phyloP scores from a whole-genome alignment of 768 basidiomycete species.

The Nidula microcarpa region DNA sequence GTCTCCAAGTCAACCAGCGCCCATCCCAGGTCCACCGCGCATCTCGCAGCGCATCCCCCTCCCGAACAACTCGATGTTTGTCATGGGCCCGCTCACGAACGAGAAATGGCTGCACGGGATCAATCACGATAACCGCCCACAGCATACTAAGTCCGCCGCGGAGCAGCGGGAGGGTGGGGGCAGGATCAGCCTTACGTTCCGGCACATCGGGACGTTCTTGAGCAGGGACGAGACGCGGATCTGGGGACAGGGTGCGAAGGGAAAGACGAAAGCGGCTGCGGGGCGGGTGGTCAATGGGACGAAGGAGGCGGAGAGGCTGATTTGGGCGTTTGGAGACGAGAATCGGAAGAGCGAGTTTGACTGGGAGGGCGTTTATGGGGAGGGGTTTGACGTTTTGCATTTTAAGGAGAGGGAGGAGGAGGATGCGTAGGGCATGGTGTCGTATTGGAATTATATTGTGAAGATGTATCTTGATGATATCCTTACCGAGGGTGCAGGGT shows the following conservation, averaged over 20 bases:
- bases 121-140: constrained; percentile 68
- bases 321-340: constrained; percentile 70
- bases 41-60: constrained; percentile 63
- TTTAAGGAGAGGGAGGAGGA: constrained; percentile 20
- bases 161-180: constrained; percentile 58
- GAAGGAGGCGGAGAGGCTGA: constrained; percentile 43
- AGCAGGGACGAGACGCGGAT: constrained; percentile 46
- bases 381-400: constrained; percentile 61
- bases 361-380: constrained; percentile 65
- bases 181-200: constrained; percentile 78
- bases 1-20: not conserved
- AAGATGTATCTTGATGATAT: too few relatives aligned
- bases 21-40: constrained; percentile 21
- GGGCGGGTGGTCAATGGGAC: constrained; percentile 50
- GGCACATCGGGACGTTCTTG: constrained; percentile 76
- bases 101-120: constrained; percentile 74
- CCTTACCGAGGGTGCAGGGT: too few relatives aligned
- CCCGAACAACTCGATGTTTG: constrained; percentile 81
- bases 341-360: constrained; percentile 69
- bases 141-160: constrained; percentile 43
- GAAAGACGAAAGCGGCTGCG: constrained; percentile 55
- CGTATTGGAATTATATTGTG: too few relatives aligned
- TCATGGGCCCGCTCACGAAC: constrained; percentile 74
- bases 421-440: too few relatives aligned
- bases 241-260: constrained; percentile 71